Conservation (phyloP, 2,329 filamentous ascomycete species). For the Didymella pomorum region DNA sequence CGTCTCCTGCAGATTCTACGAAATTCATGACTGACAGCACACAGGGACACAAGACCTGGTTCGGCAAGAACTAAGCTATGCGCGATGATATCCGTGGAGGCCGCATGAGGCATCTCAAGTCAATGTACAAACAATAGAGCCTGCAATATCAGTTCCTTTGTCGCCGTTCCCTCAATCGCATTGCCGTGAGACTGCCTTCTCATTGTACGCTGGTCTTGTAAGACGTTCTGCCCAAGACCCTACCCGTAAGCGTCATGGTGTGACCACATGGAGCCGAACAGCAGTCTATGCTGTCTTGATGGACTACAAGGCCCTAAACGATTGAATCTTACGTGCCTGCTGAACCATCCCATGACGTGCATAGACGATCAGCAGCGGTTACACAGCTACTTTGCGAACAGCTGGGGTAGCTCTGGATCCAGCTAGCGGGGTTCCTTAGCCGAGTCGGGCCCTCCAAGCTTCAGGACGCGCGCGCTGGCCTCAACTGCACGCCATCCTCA, state of each 20-base stretch:
- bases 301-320: background rate
- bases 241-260: background rate
- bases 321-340: background rate
- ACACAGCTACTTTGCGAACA: constrained; percentile 10
- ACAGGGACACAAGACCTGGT: constrained; percentile 80
- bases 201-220: too few species aligned
- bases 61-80: constrained; percentile 46
- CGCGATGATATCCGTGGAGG: constrained; percentile 29
- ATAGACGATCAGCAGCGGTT: background rate
- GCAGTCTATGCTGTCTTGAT: background rate
- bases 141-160: constrained; percentile 27
- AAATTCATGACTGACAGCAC: constrained; percentile 1
- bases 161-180: background rate
- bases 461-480: constrained; percentile 25
- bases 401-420: constrained; percentile 26
- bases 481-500: constrained; percentile 25
- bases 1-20: constrained; percentile 17
- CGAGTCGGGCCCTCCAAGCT: constrained; percentile 27
- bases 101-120: constrained; percentile 14
- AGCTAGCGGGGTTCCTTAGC: constrained; percentile 32
- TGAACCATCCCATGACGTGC: background rate
- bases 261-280: background rate
- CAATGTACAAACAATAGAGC: constrained; percentile 46
- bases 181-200: background rate
- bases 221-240: too few species aligned